A percentile compares a stretch with the other conserved stretches of the same genome.
phyloP scores from a whole-genome alignment of 164 flowering plant species.

The Aristolochia contorta region DNA sequence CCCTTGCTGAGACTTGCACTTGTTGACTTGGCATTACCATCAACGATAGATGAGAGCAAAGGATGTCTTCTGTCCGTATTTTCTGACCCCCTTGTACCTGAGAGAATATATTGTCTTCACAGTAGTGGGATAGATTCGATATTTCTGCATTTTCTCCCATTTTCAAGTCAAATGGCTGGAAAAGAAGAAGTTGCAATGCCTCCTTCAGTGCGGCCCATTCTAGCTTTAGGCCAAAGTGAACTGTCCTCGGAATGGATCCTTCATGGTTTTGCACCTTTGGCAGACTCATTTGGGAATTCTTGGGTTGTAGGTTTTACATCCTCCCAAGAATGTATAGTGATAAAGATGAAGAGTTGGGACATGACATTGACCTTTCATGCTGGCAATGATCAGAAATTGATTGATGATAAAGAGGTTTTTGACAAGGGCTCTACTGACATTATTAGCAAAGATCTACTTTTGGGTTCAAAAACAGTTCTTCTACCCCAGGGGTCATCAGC shows the following conservation, averaged over 20 bases:
- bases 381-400: slow-evolving; percentile 26
- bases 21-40: no score
- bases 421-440: slow-evolving; percentile 42
- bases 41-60: no score
- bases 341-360: slow-evolving; percentile 71
- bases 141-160: no score
- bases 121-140: no score
- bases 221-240: slow-evolving; percentile 53
- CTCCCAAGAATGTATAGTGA: slow-evolving; percentile 56
- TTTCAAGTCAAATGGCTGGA: slow-evolving; percentile 55
- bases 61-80: no score
- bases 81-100: no score
- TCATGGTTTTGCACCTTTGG: slow-evolving; percentile 57
- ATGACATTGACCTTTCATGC: slow-evolving; percentile 27
- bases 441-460: slow-evolving; percentile 82
- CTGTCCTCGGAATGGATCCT: slow-evolving; percentile 34
- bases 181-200: slow-evolving; percentile 42
- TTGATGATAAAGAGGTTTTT: slow-evolving; percentile 17
- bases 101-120: no score
- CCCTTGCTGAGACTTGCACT: no score
- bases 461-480: slow-evolving; percentile 59
- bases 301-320: slow-evolving; percentile 71
- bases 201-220: slow-evolving; percentile 75
- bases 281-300: slow-evolving; percentile 81
- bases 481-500: slow-evolving; percentile 52